A percentile compares a stretch with the other conserved stretches of the same genome.
phyloP scores from a whole-genome alignment of 148 eudicot genomes.

The Rhododendron vialii region DNA sequence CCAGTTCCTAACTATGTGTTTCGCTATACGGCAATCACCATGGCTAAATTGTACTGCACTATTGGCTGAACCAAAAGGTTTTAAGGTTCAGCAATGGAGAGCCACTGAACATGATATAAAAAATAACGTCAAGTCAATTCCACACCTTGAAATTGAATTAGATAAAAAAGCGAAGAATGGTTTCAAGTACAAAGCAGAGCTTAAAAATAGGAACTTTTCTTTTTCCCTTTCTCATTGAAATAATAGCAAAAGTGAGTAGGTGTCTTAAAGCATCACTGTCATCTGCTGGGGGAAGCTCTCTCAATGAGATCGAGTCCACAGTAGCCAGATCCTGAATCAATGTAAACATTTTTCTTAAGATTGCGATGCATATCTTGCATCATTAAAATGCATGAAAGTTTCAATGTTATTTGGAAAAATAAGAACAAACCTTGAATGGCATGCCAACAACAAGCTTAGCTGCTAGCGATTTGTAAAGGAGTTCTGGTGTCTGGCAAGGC shows the following conservation, averaged over 20 bases:
- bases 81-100: background rate
- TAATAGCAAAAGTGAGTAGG: conserved; percentile 2
- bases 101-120: conserved; percentile 47
- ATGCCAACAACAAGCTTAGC: conserved; percentile 89
- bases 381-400: background rate
- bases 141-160: background rate
- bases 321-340: conserved; percentile 83
- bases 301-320: conserved; percentile 84
- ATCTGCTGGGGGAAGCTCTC: conserved; percentile 81
- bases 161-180: background rate
- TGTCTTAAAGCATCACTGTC: conserved; percentile 76
- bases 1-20: too few relatives aligned
- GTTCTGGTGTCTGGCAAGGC: conserved; percentile 70
- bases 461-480: conserved; percentile 80
- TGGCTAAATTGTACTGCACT: too few relatives aligned
- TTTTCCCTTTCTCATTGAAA: background rate
- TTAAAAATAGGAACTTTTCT: background rate
- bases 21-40: too few relatives aligned
- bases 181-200: background rate
- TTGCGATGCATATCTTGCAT: background rate
- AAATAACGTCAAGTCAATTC: conserved; percentile 18
- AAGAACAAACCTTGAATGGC: conserved; percentile 80
- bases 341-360: background rate
- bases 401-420: background rate
- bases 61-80: too few relatives aligned